Evolutionary conservation across 192 early-diverging fungal species (phyloP).

Genomic region (Rhizophagus sp.): DNA sequence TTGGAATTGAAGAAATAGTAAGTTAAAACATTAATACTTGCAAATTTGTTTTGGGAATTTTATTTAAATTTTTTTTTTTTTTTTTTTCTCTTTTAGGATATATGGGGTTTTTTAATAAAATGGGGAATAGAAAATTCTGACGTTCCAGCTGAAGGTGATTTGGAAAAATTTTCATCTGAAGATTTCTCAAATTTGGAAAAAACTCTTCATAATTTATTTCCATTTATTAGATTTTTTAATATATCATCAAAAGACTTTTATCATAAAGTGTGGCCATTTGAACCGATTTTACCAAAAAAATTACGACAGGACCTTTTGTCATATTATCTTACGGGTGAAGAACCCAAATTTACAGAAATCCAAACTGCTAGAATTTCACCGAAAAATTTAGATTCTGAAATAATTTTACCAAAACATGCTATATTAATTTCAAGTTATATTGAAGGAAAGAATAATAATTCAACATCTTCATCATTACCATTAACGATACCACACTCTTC

Average conservation of each 20-base stretch:
- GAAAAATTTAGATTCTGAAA: slow-evolving; percentile 1
- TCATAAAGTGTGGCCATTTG: slow-evolving; percentile 21
- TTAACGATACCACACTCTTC: not conserved
- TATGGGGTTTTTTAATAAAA: not conserved
- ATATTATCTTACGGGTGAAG: not conserved
- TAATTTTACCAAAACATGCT: slow-evolving; percentile 14
- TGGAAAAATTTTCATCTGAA: not conserved
- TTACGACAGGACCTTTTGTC: not conserved
- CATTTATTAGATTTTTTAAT: not conserved
- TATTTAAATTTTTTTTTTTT: not conserved
- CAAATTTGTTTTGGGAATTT: not conserved
- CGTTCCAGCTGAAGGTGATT: not conserved
- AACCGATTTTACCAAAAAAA: not conserved
- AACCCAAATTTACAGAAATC: not conserved
- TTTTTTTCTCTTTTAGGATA: slow-evolving; percentile 5
- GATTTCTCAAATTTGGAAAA: not conserved
- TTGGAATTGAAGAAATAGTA: slow-evolving; percentile 19
- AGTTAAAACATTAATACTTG: not conserved
- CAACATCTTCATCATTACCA: not conserved
- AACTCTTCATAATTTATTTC: slow-evolving; percentile 1
- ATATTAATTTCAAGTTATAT: slow-evolving; percentile 12
- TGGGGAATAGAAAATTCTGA: not conserved
- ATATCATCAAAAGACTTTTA: slow-evolving; percentile 25
- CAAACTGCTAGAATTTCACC: not conserved
- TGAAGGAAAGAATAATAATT: not conserved